Conservation (phyloP, 306 rosid species). For the Arachis hypogaea region DNA sequence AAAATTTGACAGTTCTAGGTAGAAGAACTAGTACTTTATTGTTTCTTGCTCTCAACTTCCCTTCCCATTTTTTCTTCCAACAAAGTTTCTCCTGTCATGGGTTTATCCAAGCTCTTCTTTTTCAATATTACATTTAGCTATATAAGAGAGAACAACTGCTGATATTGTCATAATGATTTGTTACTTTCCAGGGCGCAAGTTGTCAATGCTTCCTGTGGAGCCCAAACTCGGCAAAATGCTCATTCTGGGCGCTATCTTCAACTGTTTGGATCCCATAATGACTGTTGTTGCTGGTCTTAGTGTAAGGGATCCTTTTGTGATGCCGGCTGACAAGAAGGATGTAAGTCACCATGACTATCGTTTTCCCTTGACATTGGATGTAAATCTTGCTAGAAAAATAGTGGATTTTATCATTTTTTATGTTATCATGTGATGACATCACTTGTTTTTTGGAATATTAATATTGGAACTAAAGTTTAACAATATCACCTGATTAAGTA, state of each 20-base stretch:
- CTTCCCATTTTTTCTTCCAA: slow-evolving; percentile 12
- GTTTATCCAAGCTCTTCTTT: slow-evolving; percentile 20
- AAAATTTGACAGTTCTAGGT: slow-evolving; percentile 91
- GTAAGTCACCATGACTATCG: slow-evolving; percentile 57
- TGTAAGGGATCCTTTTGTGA: slow-evolving; percentile 91
- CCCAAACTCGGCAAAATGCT: slow-evolving; percentile 99
- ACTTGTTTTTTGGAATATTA: slow-evolving; percentile 7
- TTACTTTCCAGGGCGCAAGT: slow-evolving; percentile 75
- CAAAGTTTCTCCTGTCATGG: slow-evolving; percentile 12
- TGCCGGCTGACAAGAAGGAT: slow-evolving; percentile 86
- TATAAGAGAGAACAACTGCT: slow-evolving; percentile 3
- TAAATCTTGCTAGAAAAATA: slow-evolving; percentile 27
- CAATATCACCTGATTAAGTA: slow-evolving; percentile 18
- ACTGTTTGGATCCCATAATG: slow-evolving; percentile 93
- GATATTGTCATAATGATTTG: slow-evolving; percentile 37
- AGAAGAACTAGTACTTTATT: slow-evolving; percentile 23
- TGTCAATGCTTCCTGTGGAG: slow-evolving; percentile 91
- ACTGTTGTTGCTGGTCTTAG: slow-evolving; percentile 96
- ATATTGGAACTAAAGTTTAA: slow-evolving; percentile 7
- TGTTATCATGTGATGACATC: slow-evolving; percentile 16
- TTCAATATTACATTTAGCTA: slow-evolving; percentile 3
- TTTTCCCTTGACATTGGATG: slow-evolving; percentile 9
- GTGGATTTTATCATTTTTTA: slow-evolving; percentile 25
- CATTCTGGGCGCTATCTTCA: slow-evolving; percentile 81
- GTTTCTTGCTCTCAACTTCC: slow-evolving; percentile 36